Evolutionary conservation across 2,329 filamentous ascomycete species (phyloP).

Genomic region (Podosphaera aphanis): DNA sequence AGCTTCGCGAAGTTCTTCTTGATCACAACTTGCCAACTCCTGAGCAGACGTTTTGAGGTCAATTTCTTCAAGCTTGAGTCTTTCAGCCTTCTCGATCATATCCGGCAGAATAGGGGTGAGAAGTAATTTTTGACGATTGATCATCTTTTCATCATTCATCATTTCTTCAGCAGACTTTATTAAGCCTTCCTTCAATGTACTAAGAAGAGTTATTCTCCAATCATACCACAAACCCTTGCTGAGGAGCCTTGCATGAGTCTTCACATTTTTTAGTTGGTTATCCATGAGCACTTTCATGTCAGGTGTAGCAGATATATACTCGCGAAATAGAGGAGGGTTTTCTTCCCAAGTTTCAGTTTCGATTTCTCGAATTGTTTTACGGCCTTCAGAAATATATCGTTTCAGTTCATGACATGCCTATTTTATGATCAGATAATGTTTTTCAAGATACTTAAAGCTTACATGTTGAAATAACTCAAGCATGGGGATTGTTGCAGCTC

Average conservation of each 20-base stretch:
- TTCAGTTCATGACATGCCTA: conserved; percentile 80
- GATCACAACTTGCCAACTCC: conserved; percentile 59
- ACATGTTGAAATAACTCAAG: conserved; percentile 84
- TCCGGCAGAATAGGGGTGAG: conserved; percentile 44
- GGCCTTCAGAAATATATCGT: conserved; percentile 84
- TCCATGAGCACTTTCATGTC: conserved; percentile 77
- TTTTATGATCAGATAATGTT: conserved; percentile 11
- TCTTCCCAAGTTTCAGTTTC: conserved; percentile 73
- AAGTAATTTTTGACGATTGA: conserved; percentile 45
- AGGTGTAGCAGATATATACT: conserved; percentile 67
- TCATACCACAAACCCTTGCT: conserved; percentile 98
- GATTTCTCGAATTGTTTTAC: conserved; percentile 72
- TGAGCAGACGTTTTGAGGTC: conserved; percentile 47
- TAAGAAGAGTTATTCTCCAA: conserved; percentile 76
- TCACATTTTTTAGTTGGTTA: conserved; percentile 92
- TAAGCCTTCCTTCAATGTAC: conserved; percentile 66
- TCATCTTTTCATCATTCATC: conserved; percentile 41
- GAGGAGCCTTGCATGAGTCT: conserved; percentile 67
- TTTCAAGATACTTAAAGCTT: conserved; percentile 17
- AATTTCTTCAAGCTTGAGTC: conserved; percentile 38
- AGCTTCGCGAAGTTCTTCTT: conserved; percentile 50
- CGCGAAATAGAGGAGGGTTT: conserved; percentile 73
- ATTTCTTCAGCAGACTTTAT: conserved; percentile 55
- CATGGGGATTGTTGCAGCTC: conserved; percentile 77
- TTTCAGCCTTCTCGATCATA: conserved; percentile 34